phyloP scores from a whole-genome alignment of 352 stramenopile species.

The Phytophthora cajani region DNA sequence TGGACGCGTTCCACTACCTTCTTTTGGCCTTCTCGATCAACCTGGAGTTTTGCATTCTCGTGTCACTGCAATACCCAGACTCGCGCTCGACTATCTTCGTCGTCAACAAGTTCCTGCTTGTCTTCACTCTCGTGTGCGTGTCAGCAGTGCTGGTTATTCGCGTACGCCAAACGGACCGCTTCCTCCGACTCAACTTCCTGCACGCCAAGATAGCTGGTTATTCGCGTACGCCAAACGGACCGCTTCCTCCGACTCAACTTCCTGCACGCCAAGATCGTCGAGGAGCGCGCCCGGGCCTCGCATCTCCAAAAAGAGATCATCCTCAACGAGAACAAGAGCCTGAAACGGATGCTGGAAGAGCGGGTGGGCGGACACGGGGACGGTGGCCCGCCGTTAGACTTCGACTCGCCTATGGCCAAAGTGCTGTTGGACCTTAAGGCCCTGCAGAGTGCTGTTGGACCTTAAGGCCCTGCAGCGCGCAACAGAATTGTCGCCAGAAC shows the following conservation, averaged over 20 bases:
- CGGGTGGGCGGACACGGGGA: conserved; percentile 40
- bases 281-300: conserved; percentile 68
- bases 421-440: conserved; percentile 81
- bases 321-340: conserved; percentile 84
- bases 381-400: conserved; percentile 54
- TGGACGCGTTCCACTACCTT: conserved; percentile 79
- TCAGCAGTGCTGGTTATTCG: conserved; percentile 67
- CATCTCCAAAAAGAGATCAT: conserved; percentile 83
- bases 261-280: conserved; percentile 73
- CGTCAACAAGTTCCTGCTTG: conserved; percentile 75
- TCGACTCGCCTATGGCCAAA: conserved; percentile 84
- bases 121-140: conserved; percentile 65
- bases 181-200: conserved; percentile 79
- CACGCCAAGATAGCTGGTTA: conserved; percentile 68
- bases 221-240: conserved; percentile 78
- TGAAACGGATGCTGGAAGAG: conserved; percentile 86
- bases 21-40: conserved; percentile 67
- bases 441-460: conserved; percentile 74
- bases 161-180: conserved; percentile 77
- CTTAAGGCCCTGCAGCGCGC: conserved; percentile 75
- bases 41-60: conserved; percentile 68
- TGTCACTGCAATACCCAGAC: conserved; percentile 68
- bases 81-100: conserved; percentile 67
- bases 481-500: conserved; percentile 62
- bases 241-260: conserved; percentile 81